Base-by-base conservation (phyloP, 2,329 filamentous ascomycete genomes). In the Penicillium verrucosum region DNA sequence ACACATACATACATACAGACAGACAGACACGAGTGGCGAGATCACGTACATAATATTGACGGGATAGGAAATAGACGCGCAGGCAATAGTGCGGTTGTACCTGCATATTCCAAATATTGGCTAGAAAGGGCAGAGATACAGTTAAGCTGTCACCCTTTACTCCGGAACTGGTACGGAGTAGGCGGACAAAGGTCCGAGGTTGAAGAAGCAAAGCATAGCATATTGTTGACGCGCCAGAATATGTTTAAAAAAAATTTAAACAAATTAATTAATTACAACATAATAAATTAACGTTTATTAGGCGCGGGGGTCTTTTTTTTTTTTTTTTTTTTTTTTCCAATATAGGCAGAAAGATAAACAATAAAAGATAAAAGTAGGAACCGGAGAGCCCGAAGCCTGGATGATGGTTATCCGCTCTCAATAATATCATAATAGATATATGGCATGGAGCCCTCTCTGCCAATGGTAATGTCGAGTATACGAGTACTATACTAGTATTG, bases 11-110 rank as follows among this genome's bases (percentile, higher is more conserved):
- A 21, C 21, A 21, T 3, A 21, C 3, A n/a, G n/a, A 21, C 21
- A 21, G 21, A 21, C 21, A 37, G 41, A 36, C 54, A 56, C 54
- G 54, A 56, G 54, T 52, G 48, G 34, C 37, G 29, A 52, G 12
- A 52, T 41, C 49, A 51, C 48, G 41, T 32, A 56, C 53, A 45
- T 56, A 40, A 14, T 55, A 50, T 37, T 25, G 43, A 32, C 42
- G 27, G 41, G 41, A 32, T 41, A 46, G 2, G 18, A 5, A 34
- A 30, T 46, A 42, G 36, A 48, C 36, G 37, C 12, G 34, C 30
- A 51, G 41, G 36, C 48, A 52, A 56, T 51, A 56, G 47, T 32
- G 25, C 36, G 8, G 1, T 21, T 50, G 45, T 51, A 49, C 52
- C 52, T 55, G 52, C 52, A 55, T 55, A 50, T 37, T 34, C 14